Evolutionary conservation across 2,329 filamentous ascomycete genomes (phyloP).

Genomic region (Cladosporium colombiae): DNA sequence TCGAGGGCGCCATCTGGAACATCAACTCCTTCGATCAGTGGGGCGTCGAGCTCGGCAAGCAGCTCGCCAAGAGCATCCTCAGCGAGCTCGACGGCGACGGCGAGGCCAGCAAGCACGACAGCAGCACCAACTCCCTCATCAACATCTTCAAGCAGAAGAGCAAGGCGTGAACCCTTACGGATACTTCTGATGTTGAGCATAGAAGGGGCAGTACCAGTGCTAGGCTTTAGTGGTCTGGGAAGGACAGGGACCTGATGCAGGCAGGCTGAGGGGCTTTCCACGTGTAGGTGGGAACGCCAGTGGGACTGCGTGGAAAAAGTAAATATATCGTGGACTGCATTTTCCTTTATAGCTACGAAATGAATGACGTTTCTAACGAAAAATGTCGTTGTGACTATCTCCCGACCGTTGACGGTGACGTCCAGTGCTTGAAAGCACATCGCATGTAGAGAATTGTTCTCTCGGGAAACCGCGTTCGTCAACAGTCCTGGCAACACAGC

Average conservation of each 20-base stretch:
- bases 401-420: no score
- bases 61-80: conserved; percentile 71
- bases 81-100: conserved; percentile 79
- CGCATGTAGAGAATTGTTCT: no score
- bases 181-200: not conserved
- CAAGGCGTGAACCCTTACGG: conserved; percentile 12
- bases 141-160: conserved; percentile 83
- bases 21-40: conserved; percentile 99
- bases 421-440: no score
- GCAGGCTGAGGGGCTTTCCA: not conserved
- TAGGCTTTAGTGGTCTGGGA: not conserved
- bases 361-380: conserved; percentile 1
- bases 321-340: conserved; percentile 6
- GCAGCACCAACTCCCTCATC: conserved; percentile 85
- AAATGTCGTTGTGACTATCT: no score
- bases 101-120: conserved; percentile 73
- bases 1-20: conserved; percentile 97
- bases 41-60: conserved; percentile 98
- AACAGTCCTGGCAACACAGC: no score
- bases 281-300: not conserved
- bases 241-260: not conserved
- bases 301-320: not conserved
- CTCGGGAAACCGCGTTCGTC: no score
- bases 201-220: not conserved
- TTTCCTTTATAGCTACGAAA: conserved; percentile 1